Evolutionary conservation across 208 protist species (phyloP), one percentile per base, ranked within the genome.

Genomic region (Acanthamoeba quina): DNA sequence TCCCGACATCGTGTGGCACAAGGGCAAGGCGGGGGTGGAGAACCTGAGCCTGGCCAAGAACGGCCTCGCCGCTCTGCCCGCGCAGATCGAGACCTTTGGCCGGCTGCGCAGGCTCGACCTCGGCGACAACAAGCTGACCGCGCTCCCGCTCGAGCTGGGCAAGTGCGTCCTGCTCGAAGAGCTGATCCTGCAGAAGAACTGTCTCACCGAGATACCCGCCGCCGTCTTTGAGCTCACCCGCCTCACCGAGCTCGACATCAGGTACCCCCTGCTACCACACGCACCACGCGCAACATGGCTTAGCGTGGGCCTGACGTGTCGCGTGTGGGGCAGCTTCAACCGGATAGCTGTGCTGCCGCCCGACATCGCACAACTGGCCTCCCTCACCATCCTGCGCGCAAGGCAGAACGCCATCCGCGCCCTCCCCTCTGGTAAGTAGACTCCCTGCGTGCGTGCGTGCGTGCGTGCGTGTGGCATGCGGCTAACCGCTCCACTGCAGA

Each of bases 171-270:
- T 66, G 4, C 80, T 88, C n/a, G 56, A 58, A 34, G 47, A 66
- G 52, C 56, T 88, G n/a, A 21, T 47, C 56, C 52, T 64, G 4
- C 15, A 58, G 21, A 58, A 64, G 80, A 88, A 88, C 37, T 11
- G n/a, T 9, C 31, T 88, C 11, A 64, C 29, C 21, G 52, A 58
- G 21, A 26, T 88, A 7, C 80, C 80, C 24, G 56, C 26, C 49
- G 80, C 64, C 17, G 52, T 88, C 56, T 88, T n/a, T 31, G 5
- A 44, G 41, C 80, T 88, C 17, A 34, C 49, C 29, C 26, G 37
- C 21, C 80, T 88, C 19, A 37, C 52, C 47, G 47, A 58, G 29
- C 29, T 88, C 19, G 80, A 88, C 52, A 37, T 88, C 26, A 88
- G 76, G 76, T 86, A 34, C 21, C 15, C 21, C 1, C 21, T 0